Evolutionary conservation across 306 rosid species (phyloP), one percentile per base, ranked within the genome.

Genomic region (Pachyrhizus erosus): DNA sequence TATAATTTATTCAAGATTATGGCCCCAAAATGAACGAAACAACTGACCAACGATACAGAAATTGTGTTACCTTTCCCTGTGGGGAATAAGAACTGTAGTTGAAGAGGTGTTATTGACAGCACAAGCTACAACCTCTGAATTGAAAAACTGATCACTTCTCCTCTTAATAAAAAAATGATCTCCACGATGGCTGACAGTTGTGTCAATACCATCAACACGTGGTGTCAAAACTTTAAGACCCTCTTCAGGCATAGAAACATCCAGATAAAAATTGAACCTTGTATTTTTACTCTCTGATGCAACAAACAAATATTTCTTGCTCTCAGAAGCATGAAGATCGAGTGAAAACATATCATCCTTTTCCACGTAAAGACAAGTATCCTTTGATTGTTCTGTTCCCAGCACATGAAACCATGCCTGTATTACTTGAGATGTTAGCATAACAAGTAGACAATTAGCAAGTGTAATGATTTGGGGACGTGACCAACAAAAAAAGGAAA

Each of bases 361-460:
- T 83, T 95, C 93, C 45, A 76, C 93, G 40, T 93, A 95, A 79
- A 95, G 99, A 79, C 91, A 90, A 31, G 78, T 55, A 86, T 95
- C 98, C 26, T 79, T 88, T 79, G 97, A 90, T 82, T 88, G 96
- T 82, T 90, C 92, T 54, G 92, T 76, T 78, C 92, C 96, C 89
- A 95, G 73, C 80, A 83, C 87, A 89, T 93, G 98, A 73, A 91
- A 70, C 98, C 97, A 93, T 74, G 90, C 99, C 99, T 95, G 78
- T 78, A n/a, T 83, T 40, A 78, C 72, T 68, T 24, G 74, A 52
- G 46, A 23, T 4, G 43, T 81, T 37, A 84, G 52, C 75, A 23
- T 40, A 67, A 73, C 79, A 71, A 75, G 43, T 42, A 45, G 61
- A 80, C 29, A 80, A 66, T 66, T 57, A 46, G 24, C 55, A 68